phyloP scores from a whole-genome alignment of 495 filamentous ascomycete genomes.

The Neurospora hispaniola region DNA sequence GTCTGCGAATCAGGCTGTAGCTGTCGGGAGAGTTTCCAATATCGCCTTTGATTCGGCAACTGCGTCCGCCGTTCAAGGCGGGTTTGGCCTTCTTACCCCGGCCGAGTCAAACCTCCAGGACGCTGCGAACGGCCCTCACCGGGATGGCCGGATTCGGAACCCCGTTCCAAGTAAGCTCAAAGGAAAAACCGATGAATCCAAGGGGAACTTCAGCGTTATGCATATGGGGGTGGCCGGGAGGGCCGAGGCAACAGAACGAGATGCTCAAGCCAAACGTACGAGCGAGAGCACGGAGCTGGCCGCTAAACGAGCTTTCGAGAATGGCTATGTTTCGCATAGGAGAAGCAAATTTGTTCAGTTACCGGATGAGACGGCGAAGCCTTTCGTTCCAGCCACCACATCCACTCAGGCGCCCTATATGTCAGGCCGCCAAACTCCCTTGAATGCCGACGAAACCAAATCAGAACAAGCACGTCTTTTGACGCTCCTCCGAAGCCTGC shows the following conservation, averaged over 20 bases:
- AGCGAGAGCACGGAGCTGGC: constrained; percentile 45
- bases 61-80: constrained; percentile 1
- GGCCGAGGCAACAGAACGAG: constrained; percentile 33
- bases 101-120: constrained; percentile 15
- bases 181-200: constrained; percentile 45
- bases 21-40: constrained; percentile 3
- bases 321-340: constrained; percentile 39
- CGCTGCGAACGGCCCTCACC: constrained; percentile 13
- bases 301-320: constrained; percentile 40
- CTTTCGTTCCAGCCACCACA: constrained; percentile 9
- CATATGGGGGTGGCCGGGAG: constrained; percentile 40
- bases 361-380: constrained; percentile 17
- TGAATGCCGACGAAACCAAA: constrained; percentile 40
- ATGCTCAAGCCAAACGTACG: constrained; percentile 43
- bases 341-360: constrained; percentile 31
- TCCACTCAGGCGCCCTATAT: not conserved
- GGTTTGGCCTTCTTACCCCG: constrained; percentile 9
- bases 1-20: not conserved
- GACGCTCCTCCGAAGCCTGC: constrained; percentile 40
- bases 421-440: constrained; percentile 15
- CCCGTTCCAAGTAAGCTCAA: constrained; percentile 48
- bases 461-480: constrained; percentile 44
- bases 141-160: constrained; percentile 45
- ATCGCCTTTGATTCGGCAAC: not conserved
- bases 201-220: constrained; percentile 49